Base-by-base conservation (phyloP, 2,329 filamentous ascomycete genomes). In the Ascochyta viciae-villosae region DNA sequence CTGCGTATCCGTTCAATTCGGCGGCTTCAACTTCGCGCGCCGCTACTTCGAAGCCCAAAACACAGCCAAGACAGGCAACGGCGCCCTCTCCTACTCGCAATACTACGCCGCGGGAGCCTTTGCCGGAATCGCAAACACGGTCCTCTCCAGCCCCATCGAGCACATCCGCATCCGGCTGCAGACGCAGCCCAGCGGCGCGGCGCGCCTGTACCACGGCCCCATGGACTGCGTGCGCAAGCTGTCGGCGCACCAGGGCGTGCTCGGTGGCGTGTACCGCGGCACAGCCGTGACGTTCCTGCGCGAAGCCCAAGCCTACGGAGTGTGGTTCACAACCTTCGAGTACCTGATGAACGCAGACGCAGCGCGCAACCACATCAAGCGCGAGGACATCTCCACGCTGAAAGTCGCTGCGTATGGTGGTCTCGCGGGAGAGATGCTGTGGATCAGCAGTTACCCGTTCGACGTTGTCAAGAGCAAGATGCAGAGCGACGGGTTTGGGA, bases 381-480 rank as follows among this genome's bases (percentile, higher is more conserved):
- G 95, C 51, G 87, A 88, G 70, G 87, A 96, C 1, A 87, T 99
- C 34, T 87, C 91, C 15, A 88, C 85, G 48, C 88, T 88, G 77
- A 98, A 96, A 80, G 87, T 99, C 45, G 95, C 95, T 12, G 80
- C 91, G 12, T 99, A 98, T 75, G 95, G 95, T 62, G 95, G 95
- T 40, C 77, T 99, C 37, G 95, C 95, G 0, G 95, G 95, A 66
- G 95, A 99, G 82, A 91, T 88, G 48, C 84, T 99, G 54, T 99
- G 95, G 95, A 81, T 99, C 51, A 84, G 85, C 33, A 96, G 92
- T 73, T 99, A 99, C 79, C 95, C 95, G 22, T 89, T 99, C 63
- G 95, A 99, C 78, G 94, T 99, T 26, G 80, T 99, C 78, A 99
- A 99, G 89, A 96, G 92, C 79, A 98, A 96, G 86, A 97, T 98